Conservation (phyloP, 2,329 filamentous ascomycete species). For the Juglanconis oblonga region DNA sequence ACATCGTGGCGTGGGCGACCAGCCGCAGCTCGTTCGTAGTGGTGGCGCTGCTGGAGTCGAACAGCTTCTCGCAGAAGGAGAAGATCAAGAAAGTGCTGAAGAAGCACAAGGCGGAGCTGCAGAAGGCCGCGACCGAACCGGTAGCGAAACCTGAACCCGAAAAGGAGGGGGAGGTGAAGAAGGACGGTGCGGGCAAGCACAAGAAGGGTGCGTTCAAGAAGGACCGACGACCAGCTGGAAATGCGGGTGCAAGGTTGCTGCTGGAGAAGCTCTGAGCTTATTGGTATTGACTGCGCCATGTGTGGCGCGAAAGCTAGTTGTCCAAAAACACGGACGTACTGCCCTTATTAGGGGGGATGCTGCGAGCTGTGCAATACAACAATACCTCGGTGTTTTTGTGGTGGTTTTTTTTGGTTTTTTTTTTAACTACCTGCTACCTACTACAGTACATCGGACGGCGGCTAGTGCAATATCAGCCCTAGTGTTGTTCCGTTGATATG, state of each 20-base stretch:
- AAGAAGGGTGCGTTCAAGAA: conserved; percentile 40
- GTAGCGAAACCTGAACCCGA: conserved; percentile 39
- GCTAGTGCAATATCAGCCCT: too few relatives aligned
- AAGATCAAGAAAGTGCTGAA: conserved; percentile 69
- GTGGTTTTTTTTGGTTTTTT: too few relatives aligned
- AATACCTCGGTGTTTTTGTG: background rate
- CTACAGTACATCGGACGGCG: too few relatives aligned
- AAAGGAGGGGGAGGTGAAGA: conserved; percentile 46
- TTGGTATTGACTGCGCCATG: too few relatives aligned
- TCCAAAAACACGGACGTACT: background rate
- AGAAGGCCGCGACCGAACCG: conserved; percentile 62
- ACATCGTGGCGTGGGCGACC: conserved; percentile 79
- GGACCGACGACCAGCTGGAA: conserved; percentile 47
- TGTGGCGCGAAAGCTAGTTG: background rate
- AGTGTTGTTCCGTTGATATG: too few relatives aligned
- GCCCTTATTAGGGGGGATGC: background rate
- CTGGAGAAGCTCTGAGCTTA: conserved; percentile 50
- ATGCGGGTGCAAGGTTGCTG: conserved; percentile 60
- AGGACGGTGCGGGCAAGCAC: conserved; percentile 41
- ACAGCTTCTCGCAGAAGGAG: conserved; percentile 63
- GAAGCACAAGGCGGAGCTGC: conserved; percentile 68
- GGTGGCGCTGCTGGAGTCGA: conserved; percentile 73
- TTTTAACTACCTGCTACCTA: too few relatives aligned
- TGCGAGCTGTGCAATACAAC: background rate
- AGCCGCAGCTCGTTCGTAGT: conserved; percentile 84